Percentiles rank a stretch among this genome's conserved stretches.
Conservation (phyloP, 148 eudicot species). For the Gaultheria prostrata region DNA sequence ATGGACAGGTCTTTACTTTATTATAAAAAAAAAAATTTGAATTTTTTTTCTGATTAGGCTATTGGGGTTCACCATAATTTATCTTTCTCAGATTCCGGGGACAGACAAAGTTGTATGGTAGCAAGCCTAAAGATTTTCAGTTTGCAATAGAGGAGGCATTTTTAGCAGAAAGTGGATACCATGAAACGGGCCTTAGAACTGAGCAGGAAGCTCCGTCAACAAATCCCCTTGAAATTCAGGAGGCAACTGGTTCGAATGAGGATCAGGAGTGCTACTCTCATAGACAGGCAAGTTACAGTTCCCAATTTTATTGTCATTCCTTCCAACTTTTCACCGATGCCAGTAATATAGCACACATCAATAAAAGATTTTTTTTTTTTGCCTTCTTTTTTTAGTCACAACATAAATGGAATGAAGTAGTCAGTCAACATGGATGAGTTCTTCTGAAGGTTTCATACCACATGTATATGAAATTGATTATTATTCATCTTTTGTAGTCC, state of each 20-base stretch:
- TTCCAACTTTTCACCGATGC: not conserved
- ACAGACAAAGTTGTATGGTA: constrained; percentile 88
- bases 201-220: constrained; percentile 33
- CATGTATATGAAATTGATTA: not conserved
- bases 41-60: not conserved
- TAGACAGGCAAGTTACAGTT: constrained; percentile 49
- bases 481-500: not conserved
- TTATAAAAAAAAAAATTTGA: not conserved
- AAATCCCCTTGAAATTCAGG: constrained; percentile 35
- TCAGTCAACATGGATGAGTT: constrained; percentile 1
- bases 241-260: constrained; percentile 53
- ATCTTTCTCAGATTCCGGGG: constrained; percentile 70
- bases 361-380: not conserved
- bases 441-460: not conserved
- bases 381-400: not conserved
- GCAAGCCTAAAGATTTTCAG: constrained; percentile 78
- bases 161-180: constrained; percentile 66
- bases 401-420: not conserved
- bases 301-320: constrained; percentile 1
- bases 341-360: not conserved
- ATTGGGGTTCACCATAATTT: constrained; percentile 6
- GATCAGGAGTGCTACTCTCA: constrained; percentile 35
- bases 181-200: constrained; percentile 31
- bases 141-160: constrained; percentile 91
- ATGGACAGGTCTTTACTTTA: constrained; percentile 56